Conservation (phyloP, 257 asterid genomes). For the Lantana camara region DNA sequence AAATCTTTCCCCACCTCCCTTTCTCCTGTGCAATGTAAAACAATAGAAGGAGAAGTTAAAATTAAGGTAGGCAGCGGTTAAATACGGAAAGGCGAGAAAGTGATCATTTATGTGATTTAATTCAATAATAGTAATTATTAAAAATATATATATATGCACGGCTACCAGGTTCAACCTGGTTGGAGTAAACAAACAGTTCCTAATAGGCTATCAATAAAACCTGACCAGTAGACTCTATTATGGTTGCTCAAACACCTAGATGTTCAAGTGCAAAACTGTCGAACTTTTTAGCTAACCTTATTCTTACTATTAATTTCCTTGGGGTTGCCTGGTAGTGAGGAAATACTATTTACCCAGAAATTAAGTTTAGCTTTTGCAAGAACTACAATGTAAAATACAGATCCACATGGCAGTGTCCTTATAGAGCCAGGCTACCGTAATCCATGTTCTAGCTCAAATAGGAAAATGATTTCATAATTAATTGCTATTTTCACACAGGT, state of each 20-base stretch:
- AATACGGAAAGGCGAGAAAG: slow-evolving; percentile 6
- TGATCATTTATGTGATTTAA: not conserved
- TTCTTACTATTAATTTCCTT: not conserved
- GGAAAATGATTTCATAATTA: not conserved
- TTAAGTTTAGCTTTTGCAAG: not conserved
- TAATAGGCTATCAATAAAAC: too few species aligned
- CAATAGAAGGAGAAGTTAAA: slow-evolving; percentile 11
- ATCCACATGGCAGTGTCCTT: too few species aligned
- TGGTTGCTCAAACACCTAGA: not conserved
- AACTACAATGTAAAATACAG: too few species aligned
- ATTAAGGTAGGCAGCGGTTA: not conserved
- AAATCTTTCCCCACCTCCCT: slow-evolving; percentile 65
- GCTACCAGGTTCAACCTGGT: not conserved
- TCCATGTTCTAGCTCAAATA: not conserved
- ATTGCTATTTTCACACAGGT: not conserved
- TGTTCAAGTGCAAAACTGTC: not conserved
- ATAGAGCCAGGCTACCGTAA: not conserved
- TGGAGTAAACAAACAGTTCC: not conserved
- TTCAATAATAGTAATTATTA: not conserved
- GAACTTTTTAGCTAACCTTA: not conserved
- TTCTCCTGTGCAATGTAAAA: slow-evolving; percentile 47
- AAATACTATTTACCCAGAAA: not conserved
- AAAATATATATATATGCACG: too few species aligned
- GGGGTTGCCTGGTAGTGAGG: not conserved
- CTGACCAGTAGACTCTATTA: too few species aligned